These are phyloP conservation scores for Calonectria multiphialidica DNA, from an alignment of 2,329 filamentous ascomycete genomes.

Conservation along the genomic window DNA sequence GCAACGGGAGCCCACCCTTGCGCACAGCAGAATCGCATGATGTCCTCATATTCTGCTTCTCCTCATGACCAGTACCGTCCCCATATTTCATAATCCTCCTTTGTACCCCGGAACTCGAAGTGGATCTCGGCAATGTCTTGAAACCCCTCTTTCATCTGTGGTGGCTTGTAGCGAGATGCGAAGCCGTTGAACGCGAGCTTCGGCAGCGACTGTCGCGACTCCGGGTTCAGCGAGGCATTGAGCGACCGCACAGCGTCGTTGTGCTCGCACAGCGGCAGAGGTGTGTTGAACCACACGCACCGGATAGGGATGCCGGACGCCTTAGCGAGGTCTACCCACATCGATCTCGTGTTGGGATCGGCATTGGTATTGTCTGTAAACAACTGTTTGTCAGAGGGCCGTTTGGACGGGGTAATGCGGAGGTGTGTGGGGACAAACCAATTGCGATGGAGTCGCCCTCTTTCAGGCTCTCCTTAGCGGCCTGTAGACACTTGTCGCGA, in stretches of 20 bases:
- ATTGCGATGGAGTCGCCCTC: slow-evolving; percentile 79
- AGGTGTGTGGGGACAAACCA: slow-evolving; percentile 66
- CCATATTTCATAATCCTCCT: slow-evolving; percentile 80
- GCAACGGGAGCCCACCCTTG: slow-evolving; percentile 25
- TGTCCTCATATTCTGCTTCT: slow-evolving; percentile 24
- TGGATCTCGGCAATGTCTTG: slow-evolving; percentile 80
- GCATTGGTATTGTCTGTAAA: slow-evolving; percentile 93
- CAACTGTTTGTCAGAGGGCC: slow-evolving; percentile 4
- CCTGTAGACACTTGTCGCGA: slow-evolving; percentile 77
- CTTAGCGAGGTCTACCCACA: slow-evolving; percentile 82
- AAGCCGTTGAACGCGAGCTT: slow-evolving; percentile 85
- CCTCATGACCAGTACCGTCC: slow-evolving; percentile 78
- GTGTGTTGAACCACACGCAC: slow-evolving; percentile 86
- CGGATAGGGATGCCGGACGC: slow-evolving; percentile 81
- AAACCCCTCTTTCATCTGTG: slow-evolving; percentile 83
- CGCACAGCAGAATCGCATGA: slow-evolving; percentile 34
- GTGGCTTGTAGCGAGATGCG: slow-evolving; percentile 78
- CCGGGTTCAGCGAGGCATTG: slow-evolving; percentile 82
- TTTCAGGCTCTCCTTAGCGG: slow-evolving; percentile 74
- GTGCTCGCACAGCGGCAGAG: slow-evolving; percentile 79
- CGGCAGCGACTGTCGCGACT: slow-evolving; percentile 80
- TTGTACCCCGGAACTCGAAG: slow-evolving; percentile 80
- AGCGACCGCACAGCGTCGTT: slow-evolving; percentile 88
- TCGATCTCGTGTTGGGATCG: slow-evolving; percentile 78
- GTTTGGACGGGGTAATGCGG: slow-evolving; percentile 26